These are phyloP conservation scores for Mycocentrospora acerina DNA, from an alignment of 2,329 filamentous ascomycete genomes.

Conservation along the genomic window DNA sequence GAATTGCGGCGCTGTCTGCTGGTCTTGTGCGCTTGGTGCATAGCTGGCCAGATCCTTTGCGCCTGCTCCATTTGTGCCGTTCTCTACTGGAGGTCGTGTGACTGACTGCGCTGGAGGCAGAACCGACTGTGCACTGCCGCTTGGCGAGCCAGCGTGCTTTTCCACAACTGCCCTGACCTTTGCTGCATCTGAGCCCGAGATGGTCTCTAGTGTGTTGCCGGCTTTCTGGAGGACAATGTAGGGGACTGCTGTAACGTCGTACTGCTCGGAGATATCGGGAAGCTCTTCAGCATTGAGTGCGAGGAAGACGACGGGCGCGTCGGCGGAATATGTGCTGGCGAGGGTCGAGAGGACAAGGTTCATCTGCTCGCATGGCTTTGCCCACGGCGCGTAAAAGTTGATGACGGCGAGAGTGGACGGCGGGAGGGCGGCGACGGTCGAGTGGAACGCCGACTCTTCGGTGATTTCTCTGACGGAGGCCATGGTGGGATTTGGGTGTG, in stretches of 20 bases:
- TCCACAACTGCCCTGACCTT: slow-evolving; percentile 87
- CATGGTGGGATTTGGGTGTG: slow-evolving; percentile 25
- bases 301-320: slow-evolving; percentile 76
- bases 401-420: slow-evolving; percentile 74
- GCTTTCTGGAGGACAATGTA: slow-evolving; percentile 82
- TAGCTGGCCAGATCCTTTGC: slow-evolving; percentile 48
- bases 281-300: slow-evolving; percentile 93
- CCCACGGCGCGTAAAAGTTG: slow-evolving; percentile 97
- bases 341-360: slow-evolving; percentile 80
- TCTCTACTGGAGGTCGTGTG: slow-evolving; percentile 48
- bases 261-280: slow-evolving; percentile 85
- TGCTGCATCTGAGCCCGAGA: slow-evolving; percentile 85
- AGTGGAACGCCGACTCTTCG: slow-evolving; percentile 71
- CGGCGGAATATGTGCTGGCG: slow-evolving; percentile 77
- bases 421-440: slow-evolving; percentile 67
- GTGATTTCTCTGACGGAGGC: slow-evolving; percentile 72
- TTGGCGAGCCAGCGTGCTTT: slow-evolving; percentile 64
- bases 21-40: slow-evolving; percentile 46
- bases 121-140: slow-evolving; percentile 39
- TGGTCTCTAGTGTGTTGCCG: slow-evolving; percentile 74
- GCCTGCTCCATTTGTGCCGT: slow-evolving; percentile 32
- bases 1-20: slow-evolving; percentile 50
- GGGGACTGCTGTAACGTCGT: slow-evolving; percentile 92
- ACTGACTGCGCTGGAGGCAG: slow-evolving; percentile 47
- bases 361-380: slow-evolving; percentile 95